Base-by-base conservation (phyloP, 768 basidiomycete species). In the Suillus subaureus region DNA sequence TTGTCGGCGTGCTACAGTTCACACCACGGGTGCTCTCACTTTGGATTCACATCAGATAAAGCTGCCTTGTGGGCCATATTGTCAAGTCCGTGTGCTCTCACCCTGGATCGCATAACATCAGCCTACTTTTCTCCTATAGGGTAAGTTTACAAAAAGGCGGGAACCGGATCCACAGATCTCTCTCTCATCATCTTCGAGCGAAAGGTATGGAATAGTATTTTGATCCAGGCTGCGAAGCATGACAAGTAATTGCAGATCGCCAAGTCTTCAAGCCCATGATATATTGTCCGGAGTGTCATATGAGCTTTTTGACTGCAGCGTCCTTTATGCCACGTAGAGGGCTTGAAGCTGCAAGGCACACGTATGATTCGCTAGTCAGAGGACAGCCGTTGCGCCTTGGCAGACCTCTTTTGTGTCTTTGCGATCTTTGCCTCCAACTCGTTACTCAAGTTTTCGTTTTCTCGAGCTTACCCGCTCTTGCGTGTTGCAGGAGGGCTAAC, bases 341-440 rank as follows among this genome's bases (percentile, higher is more conserved):
- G 15, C 8, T 9, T 35, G 33, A 35, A 9, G 33, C 33, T 35
- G 33, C 6, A 35, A 4, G 33, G 33, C 4, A 35, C 33, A 35
- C 7, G 33, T 35, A 35, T 35, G 33, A 35, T 35, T 35, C 33
- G 9, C 6, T 35, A 35, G 33, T 35, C 7, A 9, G 31, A 33
- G 39, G 13, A 15, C 39, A 40, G 15, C 39, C 15, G 40, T 65
- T 99, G 78, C 0, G 96, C 95, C 81, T 98, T 99, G 12, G 93
- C 95, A 73, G 86, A 99, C 71, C 85, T 90, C 73, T 61, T 72
- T 61, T 72, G 67, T 28, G 64, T 70, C 49, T 49, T 43, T 5
- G 47, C 51, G 0, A 56, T 42, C n/a, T 64, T 51, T n/a, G 67
- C n/a, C 6, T 45, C 55, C 6, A 67, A 42, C 12, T 62, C 28